Base-by-base conservation (phyloP, 495 filamentous ascomycete genomes). In the Hypoxylon lenormandii region DNA sequence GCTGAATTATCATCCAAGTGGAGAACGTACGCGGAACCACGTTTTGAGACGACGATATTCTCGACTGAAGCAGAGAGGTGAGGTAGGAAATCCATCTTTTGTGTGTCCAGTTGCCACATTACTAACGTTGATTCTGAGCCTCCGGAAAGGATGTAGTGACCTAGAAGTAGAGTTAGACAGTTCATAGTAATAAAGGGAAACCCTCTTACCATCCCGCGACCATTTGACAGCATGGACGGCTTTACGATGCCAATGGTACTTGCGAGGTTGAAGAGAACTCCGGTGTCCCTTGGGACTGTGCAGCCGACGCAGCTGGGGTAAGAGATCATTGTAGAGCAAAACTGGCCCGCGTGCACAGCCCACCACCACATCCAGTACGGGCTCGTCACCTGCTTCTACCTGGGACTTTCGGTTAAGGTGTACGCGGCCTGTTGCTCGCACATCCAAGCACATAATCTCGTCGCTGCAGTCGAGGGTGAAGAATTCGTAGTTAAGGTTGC, bases 61-160 rank as follows among this genome's bases (percentile, higher is more conserved):
- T 92, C 88, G 26, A 99, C 91, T 5, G 88, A 83, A 4, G 92
- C 89, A 5, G 90, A 90, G 37, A 99, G 84, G 83, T 99, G 93
- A 1, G 95, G 95, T 6, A 99, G 79, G 75, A 86, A 90, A 70
- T 94, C 89, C 68, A 86, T 87, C 63, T 87, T 87, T 28, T 87
- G 88, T 1, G 94, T 97, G 62, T 95, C 92, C 16, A 98, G 78
- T 76, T 99, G 95, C 93, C 94, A 99, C n/a, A 97, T 78, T 13
- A 97, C 91, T 49, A 99, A 80, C 4, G 95, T 93, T 0, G 92
- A 92, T 77, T 98, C 95, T 11, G 87, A 84, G 8, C 95, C 96
- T 60, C 95, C 95, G 40, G 95, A 98, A 30, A 98, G 89, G 30
- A 98, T 76, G 74, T 98, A 98, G 70, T 97, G 94, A n/a, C 94